phyloP scores from a whole-genome alignment of 2,329 filamentous ascomycete species.

The Cytospora chrysosperma region DNA sequence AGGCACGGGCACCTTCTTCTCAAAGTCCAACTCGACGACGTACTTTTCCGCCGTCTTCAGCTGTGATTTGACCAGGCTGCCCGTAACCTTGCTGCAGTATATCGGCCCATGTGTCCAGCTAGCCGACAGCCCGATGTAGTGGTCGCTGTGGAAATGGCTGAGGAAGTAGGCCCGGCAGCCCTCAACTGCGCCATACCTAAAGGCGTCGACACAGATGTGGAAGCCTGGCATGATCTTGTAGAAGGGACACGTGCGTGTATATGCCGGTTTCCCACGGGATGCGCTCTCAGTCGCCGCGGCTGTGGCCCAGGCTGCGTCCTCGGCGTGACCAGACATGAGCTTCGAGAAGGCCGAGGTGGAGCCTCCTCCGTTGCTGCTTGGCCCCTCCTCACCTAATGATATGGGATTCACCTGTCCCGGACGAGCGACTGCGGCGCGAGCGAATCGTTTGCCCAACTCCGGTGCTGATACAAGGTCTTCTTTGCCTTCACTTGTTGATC shows the following conservation, averaged over 20 bases:
- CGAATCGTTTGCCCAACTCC: slow-evolving; percentile 57
- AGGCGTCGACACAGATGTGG: slow-evolving; percentile 91
- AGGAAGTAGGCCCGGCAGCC: slow-evolving; percentile 94
- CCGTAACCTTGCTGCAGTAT: slow-evolving; percentile 92
- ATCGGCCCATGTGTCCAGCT: slow-evolving; percentile 93
- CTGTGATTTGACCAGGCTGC: slow-evolving; percentile 82
- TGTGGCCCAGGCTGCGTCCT: slow-evolving; percentile 84
- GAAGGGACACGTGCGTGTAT: slow-evolving; percentile 90
- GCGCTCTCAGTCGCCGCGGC: slow-evolving; percentile 78
- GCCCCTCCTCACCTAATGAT: slow-evolving; percentile 42
- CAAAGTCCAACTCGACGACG: slow-evolving; percentile 83
- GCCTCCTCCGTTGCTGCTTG: slow-evolving; percentile 29
- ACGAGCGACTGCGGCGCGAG: slow-evolving; percentile 67
- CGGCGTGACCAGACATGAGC: slow-evolving; percentile 88
- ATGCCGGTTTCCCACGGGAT: slow-evolving; percentile 80
- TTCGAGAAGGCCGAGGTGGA: slow-evolving; percentile 79
- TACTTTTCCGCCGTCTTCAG: slow-evolving; percentile 82
- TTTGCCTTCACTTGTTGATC: slow-evolving; percentile 21
- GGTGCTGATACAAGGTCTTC: slow-evolving; percentile 34
- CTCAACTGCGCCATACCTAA: slow-evolving; percentile 89
- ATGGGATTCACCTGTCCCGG: slow-evolving; percentile 83
- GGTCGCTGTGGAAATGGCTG: slow-evolving; percentile 97
- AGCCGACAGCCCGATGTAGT: slow-evolving; percentile 87
- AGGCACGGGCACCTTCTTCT: slow-evolving; percentile 74
- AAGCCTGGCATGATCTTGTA: slow-evolving; percentile 97